Conservation (phyloP, 768 basidiomycete species). For the Amanita muscaria region DNA sequence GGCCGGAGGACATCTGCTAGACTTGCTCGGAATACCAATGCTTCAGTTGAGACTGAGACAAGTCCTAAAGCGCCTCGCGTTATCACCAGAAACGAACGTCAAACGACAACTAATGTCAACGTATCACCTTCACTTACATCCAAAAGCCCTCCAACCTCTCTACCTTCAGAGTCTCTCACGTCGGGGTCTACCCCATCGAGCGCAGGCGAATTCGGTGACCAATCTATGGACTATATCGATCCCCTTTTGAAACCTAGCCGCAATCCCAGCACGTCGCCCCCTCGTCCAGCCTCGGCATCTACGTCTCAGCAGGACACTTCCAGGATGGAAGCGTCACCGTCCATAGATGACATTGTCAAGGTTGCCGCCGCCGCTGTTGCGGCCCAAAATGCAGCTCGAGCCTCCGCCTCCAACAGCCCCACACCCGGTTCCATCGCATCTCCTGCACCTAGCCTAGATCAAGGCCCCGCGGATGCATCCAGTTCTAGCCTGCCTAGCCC, state of each 20-base stretch:
- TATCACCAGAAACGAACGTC: too few species aligned
- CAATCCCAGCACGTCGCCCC: not conserved
- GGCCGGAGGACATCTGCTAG: slow-evolving; percentile 5
- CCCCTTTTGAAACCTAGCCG: not conserved
- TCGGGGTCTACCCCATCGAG: too few species aligned
- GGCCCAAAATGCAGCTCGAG: slow-evolving; percentile 19
- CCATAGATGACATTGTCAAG: slow-evolving; percentile 28
- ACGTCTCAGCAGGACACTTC: not conserved
- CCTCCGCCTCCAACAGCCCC: slow-evolving; percentile 3
- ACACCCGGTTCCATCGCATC: too few species aligned
- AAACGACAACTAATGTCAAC: too few species aligned
- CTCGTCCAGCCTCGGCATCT: not conserved
- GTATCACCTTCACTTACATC: not conserved
- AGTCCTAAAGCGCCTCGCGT: not conserved
- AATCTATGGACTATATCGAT: slow-evolving; percentile 1
- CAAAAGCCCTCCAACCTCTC: slow-evolving; percentile 8
- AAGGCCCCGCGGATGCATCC: not conserved
- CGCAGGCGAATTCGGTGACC: too few species aligned
- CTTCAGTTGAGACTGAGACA: not conserved
- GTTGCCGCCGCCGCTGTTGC: slow-evolving; percentile 30
- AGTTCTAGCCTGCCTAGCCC: slow-evolving; percentile 11
- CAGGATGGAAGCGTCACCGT: slow-evolving; percentile 11
- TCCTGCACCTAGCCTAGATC: slow-evolving; percentile 4
- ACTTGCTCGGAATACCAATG: slow-evolving; percentile 1
- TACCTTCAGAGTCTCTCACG: not conserved